phyloP scores from a whole-genome alignment of 441 rosid species.

The Populus hybrid region DNA sequence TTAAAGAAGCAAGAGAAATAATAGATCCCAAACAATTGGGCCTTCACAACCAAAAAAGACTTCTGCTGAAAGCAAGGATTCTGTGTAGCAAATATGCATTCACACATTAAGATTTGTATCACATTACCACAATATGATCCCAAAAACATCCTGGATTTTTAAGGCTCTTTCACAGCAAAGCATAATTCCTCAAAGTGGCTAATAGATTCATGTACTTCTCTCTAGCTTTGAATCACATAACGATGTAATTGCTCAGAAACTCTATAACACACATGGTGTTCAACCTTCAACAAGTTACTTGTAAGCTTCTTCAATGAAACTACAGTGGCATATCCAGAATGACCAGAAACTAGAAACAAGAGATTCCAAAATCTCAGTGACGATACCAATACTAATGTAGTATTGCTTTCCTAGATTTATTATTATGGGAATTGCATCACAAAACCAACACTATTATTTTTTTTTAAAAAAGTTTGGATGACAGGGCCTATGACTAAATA shows the following conservation, averaged over 20 bases:
- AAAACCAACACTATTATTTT: neutral
- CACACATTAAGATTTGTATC: neutral
- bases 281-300: neutral
- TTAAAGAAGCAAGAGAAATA: neutral
- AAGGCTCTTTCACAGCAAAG: neutral
- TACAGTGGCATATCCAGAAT: too few species aligned
- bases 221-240: neutral
- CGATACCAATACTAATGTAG: too few species aligned
- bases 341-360: too few species aligned
- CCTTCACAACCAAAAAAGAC: neutral
- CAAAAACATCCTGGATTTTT: neutral
- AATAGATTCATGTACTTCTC: neutral
- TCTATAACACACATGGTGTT: neutral
- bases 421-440: neutral
- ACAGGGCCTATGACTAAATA: neutral
- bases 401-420: too few species aligned
- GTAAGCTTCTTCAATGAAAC: neutral
- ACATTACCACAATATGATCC: neutral
- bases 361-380: too few species aligned
- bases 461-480: neutral
- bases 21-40: neutral
- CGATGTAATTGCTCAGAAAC: neutral
- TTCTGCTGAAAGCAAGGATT: neutral
- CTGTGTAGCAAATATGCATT: neutral
- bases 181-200: neutral